Percentiles rank a stretch among this genome's conserved stretches.
Evolutionary conservation across 164 flowering plant species (phyloP).

Genomic region (Vitis rotundifolia): DNA sequence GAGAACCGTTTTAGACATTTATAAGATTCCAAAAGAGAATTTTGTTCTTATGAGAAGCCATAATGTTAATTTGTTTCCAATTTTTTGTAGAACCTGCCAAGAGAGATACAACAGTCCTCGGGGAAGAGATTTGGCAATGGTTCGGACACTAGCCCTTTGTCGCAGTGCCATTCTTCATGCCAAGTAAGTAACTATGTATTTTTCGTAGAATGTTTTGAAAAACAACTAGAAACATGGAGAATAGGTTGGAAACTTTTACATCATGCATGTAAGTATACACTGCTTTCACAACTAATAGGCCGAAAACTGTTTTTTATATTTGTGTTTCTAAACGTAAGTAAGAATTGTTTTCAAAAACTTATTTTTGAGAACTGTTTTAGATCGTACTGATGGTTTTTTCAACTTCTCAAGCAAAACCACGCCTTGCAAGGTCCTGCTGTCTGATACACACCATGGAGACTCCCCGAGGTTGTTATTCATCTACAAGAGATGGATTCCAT

Average conservation of each 20-base stretch:
- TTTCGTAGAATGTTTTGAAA: no score
- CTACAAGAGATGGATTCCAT: slow-evolving; percentile 82
- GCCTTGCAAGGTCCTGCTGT: slow-evolving; percentile 64
- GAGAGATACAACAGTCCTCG: slow-evolving; percentile 65
- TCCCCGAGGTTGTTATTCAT: slow-evolving; percentile 74
- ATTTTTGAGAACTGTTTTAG: background rate
- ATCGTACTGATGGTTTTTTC: background rate
- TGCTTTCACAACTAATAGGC: no score
- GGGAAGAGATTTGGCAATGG: slow-evolving; percentile 85
- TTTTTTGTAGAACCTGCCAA: slow-evolving; percentile 52
- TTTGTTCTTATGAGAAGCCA: no score
- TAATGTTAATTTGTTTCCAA: no score
- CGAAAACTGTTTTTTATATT: no score
- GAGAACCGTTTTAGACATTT: no score
- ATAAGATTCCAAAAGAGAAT: no score
- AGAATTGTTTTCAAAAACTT: no score
- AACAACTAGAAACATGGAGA: no score
- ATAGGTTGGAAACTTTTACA: no score
- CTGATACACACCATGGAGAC: slow-evolving; percentile 85
- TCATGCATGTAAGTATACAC: no score
- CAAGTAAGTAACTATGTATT: slow-evolving; percentile 48
- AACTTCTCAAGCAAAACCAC: slow-evolving; percentile 37
- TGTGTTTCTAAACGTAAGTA: no score
- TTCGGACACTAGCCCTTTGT: slow-evolving; percentile 71
- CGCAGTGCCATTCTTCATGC: slow-evolving; percentile 68